phyloP scores from a whole-genome alignment of 2,329 filamentous ascomycete genomes.

The Curvularia lunata region DNA sequence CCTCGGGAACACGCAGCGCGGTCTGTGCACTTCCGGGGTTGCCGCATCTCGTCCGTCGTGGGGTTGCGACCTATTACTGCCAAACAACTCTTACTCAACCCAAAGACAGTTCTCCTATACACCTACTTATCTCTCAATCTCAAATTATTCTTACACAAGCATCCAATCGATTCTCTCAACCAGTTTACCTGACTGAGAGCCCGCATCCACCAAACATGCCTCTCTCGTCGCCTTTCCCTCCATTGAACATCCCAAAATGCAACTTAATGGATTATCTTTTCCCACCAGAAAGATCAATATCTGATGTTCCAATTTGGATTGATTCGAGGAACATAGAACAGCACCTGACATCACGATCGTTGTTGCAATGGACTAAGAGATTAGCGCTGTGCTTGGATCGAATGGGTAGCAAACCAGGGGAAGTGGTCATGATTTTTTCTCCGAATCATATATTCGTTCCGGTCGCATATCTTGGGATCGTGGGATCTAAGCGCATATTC shows the following conservation, averaged over 20 bases:
- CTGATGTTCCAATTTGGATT: constrained; percentile 59
- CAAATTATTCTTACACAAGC: background rate
- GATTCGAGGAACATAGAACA: constrained; percentile 54
- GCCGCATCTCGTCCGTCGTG: constrained; percentile 20
- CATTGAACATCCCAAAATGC: constrained; percentile 54
- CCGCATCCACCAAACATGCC: constrained; percentile 42
- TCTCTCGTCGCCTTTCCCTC: constrained; percentile 52
- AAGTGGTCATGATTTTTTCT: constrained; percentile 60
- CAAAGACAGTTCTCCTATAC: background rate
- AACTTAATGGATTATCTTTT: constrained; percentile 50
- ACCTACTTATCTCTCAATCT: background rate
- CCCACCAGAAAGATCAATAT: constrained; percentile 33
- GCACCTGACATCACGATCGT: constrained; percentile 54
- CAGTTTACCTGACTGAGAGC: constrained; percentile 7
- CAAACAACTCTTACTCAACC: background rate
- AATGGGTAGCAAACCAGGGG: constrained; percentile 54
- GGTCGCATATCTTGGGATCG: constrained; percentile 58
- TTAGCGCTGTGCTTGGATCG: constrained; percentile 56
- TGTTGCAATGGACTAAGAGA: constrained; percentile 58
- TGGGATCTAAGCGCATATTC: constrained; percentile 60
- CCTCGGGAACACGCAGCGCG: constrained; percentile 28
- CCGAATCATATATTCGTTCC: constrained; percentile 63
- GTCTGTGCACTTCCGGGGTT: constrained; percentile 29
- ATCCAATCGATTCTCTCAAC: background rate
- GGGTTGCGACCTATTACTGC: constrained; percentile 18